Evolutionary conservation across 1,284 basidiomycete genomes (phyloP), one percentile per base, ranked within the genome.

Genomic region (Thecaphora frezii): DNA sequence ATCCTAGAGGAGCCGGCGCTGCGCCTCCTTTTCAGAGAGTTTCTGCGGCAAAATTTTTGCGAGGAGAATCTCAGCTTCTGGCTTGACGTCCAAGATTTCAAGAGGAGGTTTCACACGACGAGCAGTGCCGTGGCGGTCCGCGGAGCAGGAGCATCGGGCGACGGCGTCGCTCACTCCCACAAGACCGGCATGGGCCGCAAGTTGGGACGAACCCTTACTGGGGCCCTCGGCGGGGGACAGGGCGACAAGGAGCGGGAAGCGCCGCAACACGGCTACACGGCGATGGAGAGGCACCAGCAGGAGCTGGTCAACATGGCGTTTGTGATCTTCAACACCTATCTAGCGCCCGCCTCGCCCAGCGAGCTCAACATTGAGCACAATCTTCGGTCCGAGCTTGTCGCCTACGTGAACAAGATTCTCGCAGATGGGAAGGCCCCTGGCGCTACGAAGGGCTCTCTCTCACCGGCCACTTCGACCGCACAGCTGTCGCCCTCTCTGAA

Each of bases 351-450:
- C 23, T 93, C 91, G 77, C 90, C 89, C 56, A 92, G 88, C 81
- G 94, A 98, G 81, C 86, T 98, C 57, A 98, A 98, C 82, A 97
- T 98, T 69, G 96, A 98, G 79, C 94, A 98, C 80, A 90, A 89
- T 46, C 83, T 98, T 37, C 88, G 94, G 58, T 91, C 91, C 71
- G 94, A 97, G 82, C 84, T 98, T 48, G 89, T 92, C 54, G 88
- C 86, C 62, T 97, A 97, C 80, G 85, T 98, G 72, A 89, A 88
- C 81, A 90, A 69, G 60, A 60, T 70, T 26, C 43, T 74, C 19
- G 44, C 51, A 18, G 71, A 74, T 2, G 70, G 70, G 40, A 67
- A 64, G 50, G 44, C 56, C 23, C 23, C 58, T 30, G 39, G 48
- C 5, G 38, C 22, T 10, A 46, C 54, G 30, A 41, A 49, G 1